These are phyloP conservation scores for Pseudovirgaria hyperparasitica DNA, from an alignment of 2,329 filamentous ascomycete species.

Conservation along the genomic window DNA sequence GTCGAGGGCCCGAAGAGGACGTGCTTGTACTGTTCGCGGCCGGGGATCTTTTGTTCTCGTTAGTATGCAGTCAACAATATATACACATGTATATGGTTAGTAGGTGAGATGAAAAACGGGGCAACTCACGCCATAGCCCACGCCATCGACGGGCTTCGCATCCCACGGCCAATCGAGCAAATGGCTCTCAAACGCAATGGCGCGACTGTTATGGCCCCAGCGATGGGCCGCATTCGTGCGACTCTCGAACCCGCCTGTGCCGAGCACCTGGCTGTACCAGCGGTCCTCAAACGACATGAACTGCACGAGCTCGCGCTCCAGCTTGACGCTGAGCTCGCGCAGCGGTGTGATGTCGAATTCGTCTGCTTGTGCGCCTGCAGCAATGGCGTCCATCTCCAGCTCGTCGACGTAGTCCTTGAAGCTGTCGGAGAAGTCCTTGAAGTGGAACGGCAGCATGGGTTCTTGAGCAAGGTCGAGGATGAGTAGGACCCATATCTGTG, in stretches of 20 bases:
- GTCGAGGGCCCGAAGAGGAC: constrained; percentile 72
- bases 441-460: constrained; percentile 70
- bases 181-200: constrained; percentile 71
- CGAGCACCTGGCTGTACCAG: constrained; percentile 64
- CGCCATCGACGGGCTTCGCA: constrained; percentile 13
- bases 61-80: constrained; percentile 4
- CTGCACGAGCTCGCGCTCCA: constrained; percentile 45
- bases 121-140: constrained; percentile 48
- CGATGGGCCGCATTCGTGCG: constrained; percentile 53
- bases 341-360: constrained; percentile 43
- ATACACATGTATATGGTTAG: constrained; percentile 4
- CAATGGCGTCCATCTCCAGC: constrained; percentile 51
- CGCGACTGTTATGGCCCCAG: constrained; percentile 64
- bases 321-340: constrained; percentile 47
- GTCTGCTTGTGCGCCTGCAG: constrained; percentile 32
- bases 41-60: constrained; percentile 42
- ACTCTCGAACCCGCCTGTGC: constrained; percentile 63
- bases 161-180: constrained; percentile 64
- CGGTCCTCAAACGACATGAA: constrained; percentile 66
- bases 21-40: constrained; percentile 88
- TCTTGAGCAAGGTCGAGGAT: constrained; percentile 74
- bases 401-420: constrained; percentile 54
- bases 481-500: constrained; percentile 68
- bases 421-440: constrained; percentile 56
- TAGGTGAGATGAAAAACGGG: constrained; percentile 1